Base-by-base conservation (phyloP, 768 basidiomycete species). In the Tremella fuciformis region DNA sequence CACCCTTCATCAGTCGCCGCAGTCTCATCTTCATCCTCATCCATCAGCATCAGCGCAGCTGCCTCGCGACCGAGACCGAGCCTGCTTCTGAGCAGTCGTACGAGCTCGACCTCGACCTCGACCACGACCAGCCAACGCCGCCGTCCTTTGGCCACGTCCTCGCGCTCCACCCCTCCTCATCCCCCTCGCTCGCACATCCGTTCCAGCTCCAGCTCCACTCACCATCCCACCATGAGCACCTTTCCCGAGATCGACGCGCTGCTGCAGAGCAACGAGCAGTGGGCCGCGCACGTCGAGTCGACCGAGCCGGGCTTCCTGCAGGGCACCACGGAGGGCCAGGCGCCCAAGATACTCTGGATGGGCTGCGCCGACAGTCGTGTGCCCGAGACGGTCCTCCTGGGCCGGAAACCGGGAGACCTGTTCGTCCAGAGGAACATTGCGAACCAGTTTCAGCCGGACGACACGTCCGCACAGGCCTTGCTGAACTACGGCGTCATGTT, bases 341-440 rank as follows among this genome's bases (percentile, higher is more conserved):
- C 62, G 16, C 75, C 75, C 46, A 66, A 65, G 38, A 63, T 75
- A 51, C 68, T 76, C 13, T 76, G 75, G 75, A 70, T 76, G 42
- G 75, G 75, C 48, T 76, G 75, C 75, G 82, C 89, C 38, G 91
- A 93, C 75, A 91, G 89, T 11, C 81, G 91, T 62, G 87, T 91
- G 2, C 89, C 88, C 18, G 89, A 90, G 74, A 84, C 84, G 37
- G 85, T 88, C 64, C 79, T 74, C 48, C 57, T 72, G 47, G 72
- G 57, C 44, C 60, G 66, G 8, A 62, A 81, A 62, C 91, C 91
- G 0, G 91, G 90, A 53, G 86, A 86, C 44, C 83, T 88, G 60
- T 92, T 93, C 50, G 76, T 75, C 8, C 64, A 69, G 39, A 81
- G 91, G 48, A 92, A 92, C 76, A 86, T 93, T 64, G 91, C 89